These are phyloP conservation scores for Aspergillus ibericus DNA, from an alignment of 2,329 filamentous ascomycete genomes.

Conservation along the genomic window DNA sequence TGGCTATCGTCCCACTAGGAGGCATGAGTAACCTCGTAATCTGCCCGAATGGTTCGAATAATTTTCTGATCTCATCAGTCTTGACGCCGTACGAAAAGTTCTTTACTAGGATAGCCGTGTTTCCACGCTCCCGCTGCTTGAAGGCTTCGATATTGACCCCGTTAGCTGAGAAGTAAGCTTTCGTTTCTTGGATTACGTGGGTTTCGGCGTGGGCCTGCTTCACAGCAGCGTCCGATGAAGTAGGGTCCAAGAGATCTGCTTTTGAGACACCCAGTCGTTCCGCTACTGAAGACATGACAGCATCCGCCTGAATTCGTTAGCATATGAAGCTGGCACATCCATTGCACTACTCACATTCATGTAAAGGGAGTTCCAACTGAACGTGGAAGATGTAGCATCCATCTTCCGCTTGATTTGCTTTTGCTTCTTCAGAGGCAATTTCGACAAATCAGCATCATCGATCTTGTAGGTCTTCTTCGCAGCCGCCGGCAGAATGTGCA, in stretches of 20 bases:
- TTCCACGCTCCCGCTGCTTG: constrained; percentile 78
- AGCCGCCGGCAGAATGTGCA: constrained; percentile 84
- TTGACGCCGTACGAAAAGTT: constrained; percentile 87
- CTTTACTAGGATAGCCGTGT: constrained; percentile 86
- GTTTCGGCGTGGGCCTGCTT: constrained; percentile 98
- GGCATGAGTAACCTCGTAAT: constrained; percentile 85
- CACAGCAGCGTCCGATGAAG: constrained; percentile 87
- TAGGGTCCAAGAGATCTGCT: constrained; percentile 90
- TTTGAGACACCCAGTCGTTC: constrained; percentile 86
- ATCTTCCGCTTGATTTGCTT: constrained; percentile 83
- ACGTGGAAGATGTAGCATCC: constrained; percentile 73
- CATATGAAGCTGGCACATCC: neutral
- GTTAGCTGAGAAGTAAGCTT: constrained; percentile 82
- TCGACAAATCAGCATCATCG: constrained; percentile 85
- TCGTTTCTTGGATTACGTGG: constrained; percentile 92
- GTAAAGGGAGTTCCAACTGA: constrained; percentile 99
- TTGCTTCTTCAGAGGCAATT: constrained; percentile 91
- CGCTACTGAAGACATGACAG: constrained; percentile 87
- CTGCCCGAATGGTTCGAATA: constrained; percentile 84
- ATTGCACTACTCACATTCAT: constrained; percentile 68
- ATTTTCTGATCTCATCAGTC: constrained; percentile 70
- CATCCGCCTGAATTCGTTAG: constrained; percentile 59
- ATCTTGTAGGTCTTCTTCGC: constrained; percentile 78
- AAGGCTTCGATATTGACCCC: constrained; percentile 92
- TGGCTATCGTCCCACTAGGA: constrained; percentile 87